phyloP scores from a whole-genome alignment of 192 early-diverging fungal species.

The Backusella liffmaniae region DNA sequence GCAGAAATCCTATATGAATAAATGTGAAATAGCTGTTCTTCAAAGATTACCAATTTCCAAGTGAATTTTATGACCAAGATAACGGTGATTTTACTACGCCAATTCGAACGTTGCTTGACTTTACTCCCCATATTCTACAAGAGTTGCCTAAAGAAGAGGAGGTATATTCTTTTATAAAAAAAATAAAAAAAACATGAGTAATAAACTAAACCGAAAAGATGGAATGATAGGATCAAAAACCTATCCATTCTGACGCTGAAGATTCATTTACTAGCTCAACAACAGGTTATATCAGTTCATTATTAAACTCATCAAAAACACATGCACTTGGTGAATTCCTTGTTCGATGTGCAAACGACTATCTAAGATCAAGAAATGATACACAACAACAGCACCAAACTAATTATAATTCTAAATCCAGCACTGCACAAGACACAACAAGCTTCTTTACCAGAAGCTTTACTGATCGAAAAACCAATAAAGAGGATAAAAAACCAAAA shows the following conservation, averaged over 20 bases:
- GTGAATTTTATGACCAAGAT: slow-evolving; percentile 45
- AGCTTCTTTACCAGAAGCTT: not conserved
- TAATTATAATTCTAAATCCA: not conserved
- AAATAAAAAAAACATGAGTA: not conserved
- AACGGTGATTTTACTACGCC: slow-evolving; percentile 45
- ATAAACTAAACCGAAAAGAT: not conserved
- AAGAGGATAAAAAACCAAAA: slow-evolving; percentile 21
- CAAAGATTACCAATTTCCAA: slow-evolving; percentile 48
- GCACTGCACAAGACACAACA: not conserved
- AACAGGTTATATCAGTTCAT: slow-evolving; percentile 4
- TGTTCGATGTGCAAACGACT: not conserved
- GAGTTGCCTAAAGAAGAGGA: slow-evolving; percentile 43
- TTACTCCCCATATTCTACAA: slow-evolving; percentile 49
- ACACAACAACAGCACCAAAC: not conserved
- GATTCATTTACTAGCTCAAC: not conserved
- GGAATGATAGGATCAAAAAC: slow-evolving; percentile 35
- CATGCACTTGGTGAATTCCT: slow-evolving; percentile 14
- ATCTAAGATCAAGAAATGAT: slow-evolving; percentile 2
- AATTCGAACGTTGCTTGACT: slow-evolving; percentile 43
- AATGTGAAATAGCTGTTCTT: slow-evolving; percentile 38
- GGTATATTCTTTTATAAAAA: not conserved
- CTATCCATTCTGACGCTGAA: slow-evolving; percentile 24
- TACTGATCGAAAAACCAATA: not conserved
- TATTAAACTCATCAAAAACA: slow-evolving; percentile 2
- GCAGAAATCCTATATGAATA: not conserved